Evolutionary conservation across 164 flowering plant species (phyloP).

Genomic region (Magnolia officinalis): DNA sequence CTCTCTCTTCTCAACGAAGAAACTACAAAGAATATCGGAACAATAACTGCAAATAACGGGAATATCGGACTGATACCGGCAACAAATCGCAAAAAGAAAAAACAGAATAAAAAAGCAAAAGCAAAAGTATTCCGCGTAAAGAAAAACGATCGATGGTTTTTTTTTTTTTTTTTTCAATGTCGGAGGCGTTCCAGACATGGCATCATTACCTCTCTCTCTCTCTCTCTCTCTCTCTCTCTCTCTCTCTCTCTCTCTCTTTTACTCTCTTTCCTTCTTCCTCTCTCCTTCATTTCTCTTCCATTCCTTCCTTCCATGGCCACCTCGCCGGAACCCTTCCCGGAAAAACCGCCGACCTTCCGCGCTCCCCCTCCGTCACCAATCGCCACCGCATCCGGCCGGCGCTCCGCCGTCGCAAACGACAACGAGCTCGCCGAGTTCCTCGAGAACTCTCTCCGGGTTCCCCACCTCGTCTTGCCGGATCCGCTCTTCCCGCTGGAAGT

Average conservation of each 20-base stretch:
- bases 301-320: constrained; percentile 24
- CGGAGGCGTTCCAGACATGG: not conserved
- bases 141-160: not conserved
- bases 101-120: not conserved
- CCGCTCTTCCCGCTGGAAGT: constrained; percentile 52
- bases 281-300: not conserved
- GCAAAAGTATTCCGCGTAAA: not conserved
- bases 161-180: constrained; percentile 1
- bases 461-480: constrained; percentile 66
- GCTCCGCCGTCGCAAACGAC: constrained; percentile 57
- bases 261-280: not conserved
- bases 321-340: constrained; percentile 32
- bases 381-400: constrained; percentile 38
- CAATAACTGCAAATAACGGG: too few relatives aligned
- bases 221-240: not conserved
- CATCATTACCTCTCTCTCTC: not conserved
- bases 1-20: too few relatives aligned
- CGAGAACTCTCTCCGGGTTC: constrained; percentile 53
- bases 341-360: constrained; percentile 45
- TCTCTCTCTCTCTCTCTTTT: not conserved
- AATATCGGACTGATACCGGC: too few relatives aligned
- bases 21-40: too few relatives aligned
- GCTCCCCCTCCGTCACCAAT: constrained; percentile 97
- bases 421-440: constrained; percentile 62
- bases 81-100: too few relatives aligned